phyloP scores from a whole-genome alignment of 345 rosid species.

The Clarkia xantiana region DNA sequence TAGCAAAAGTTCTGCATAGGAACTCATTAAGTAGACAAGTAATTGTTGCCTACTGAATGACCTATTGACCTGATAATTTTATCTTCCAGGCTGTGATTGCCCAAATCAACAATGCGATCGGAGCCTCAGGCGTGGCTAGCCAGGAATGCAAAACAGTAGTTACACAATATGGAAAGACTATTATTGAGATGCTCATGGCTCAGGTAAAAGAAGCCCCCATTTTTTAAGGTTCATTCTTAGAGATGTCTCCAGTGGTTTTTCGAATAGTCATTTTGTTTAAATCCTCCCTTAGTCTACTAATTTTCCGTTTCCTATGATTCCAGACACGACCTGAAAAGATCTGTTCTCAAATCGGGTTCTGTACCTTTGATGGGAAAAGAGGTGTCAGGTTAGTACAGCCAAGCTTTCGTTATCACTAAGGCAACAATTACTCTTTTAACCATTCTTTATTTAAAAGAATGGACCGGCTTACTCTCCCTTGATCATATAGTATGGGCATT shows the following conservation, averaged over 20 bases:
- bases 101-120: slow-evolving; percentile 76
- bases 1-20: too few relatives aligned
- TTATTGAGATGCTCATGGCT: slow-evolving; percentile 45
- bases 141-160: slow-evolving; percentile 61
- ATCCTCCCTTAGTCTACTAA: not conserved
- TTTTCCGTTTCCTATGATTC: slow-evolving; percentile 1
- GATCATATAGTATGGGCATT: slow-evolving; percentile 41
- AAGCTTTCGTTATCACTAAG: not conserved
- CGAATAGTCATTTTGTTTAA: not conserved
- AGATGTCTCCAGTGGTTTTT: not conserved
- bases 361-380: slow-evolving; percentile 53
- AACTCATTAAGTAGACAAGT: too few relatives aligned
- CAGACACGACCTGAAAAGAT: slow-evolving; percentile 59
- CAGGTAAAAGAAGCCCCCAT: slow-evolving; percentile 20
- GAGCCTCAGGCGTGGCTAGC: slow-evolving; percentile 65
- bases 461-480: not conserved
- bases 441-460: not conserved
- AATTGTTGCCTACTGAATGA: too few relatives aligned
- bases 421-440: too few relatives aligned
- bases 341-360: slow-evolving; percentile 73
- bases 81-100: slow-evolving; percentile 40
- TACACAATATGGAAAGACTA: slow-evolving; percentile 56
- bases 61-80: too few relatives aligned
- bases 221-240: not conserved
- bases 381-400: slow-evolving; percentile 44